Percentiles rank a stretch among this genome's conserved stretches.
phyloP scores from a whole-genome alignment of 352 stramenopile species.

The Phytophthora megakarya region DNA sequence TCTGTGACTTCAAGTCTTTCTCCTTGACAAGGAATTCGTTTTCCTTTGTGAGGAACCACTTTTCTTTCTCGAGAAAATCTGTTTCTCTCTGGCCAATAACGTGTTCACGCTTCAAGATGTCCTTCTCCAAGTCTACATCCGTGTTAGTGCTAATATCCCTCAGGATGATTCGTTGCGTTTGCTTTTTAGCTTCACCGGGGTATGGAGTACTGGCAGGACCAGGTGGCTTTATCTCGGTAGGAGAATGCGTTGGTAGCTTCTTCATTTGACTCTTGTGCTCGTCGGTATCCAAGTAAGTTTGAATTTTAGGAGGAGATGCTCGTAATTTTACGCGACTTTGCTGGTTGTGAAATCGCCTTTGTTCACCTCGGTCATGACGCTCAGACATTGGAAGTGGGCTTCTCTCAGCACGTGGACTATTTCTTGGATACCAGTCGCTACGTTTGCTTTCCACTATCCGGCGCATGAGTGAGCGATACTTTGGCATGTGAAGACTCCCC shows the following conservation, averaged over 20 bases:
- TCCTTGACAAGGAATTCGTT: slow-evolving; percentile 43
- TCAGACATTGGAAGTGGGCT: not conserved
- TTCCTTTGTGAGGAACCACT: slow-evolving; percentile 39
- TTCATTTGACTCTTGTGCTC: not conserved
- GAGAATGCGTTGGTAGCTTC: not conserved
- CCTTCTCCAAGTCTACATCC: slow-evolving; percentile 54
- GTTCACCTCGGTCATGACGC: not conserved
- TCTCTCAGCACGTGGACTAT: slow-evolving; percentile 17
- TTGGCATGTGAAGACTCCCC: slow-evolving; percentile 64
- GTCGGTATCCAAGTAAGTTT: not conserved
- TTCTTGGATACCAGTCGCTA: slow-evolving; percentile 2
- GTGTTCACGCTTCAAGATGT: slow-evolving; percentile 51
- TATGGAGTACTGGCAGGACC: not conserved
- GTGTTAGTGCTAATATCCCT: slow-evolving; percentile 70
- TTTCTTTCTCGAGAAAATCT: slow-evolving; percentile 42
- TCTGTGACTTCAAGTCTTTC: slow-evolving; percentile 31
- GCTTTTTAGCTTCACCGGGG: not conserved
- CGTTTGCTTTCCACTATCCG: slow-evolving; percentile 35
- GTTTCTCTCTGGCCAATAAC: slow-evolving; percentile 38
- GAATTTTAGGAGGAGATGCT: not conserved
- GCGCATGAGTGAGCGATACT: slow-evolving; percentile 60
- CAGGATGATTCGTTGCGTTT: slow-evolving; percentile 36
- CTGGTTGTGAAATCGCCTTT: slow-evolving; percentile 5
- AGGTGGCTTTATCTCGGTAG: not conserved
- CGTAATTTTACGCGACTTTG: not conserved